Base-by-base conservation (phyloP, 2,329 filamentous ascomycete species). In the Paracorniculantispora psalliotae region DNA sequence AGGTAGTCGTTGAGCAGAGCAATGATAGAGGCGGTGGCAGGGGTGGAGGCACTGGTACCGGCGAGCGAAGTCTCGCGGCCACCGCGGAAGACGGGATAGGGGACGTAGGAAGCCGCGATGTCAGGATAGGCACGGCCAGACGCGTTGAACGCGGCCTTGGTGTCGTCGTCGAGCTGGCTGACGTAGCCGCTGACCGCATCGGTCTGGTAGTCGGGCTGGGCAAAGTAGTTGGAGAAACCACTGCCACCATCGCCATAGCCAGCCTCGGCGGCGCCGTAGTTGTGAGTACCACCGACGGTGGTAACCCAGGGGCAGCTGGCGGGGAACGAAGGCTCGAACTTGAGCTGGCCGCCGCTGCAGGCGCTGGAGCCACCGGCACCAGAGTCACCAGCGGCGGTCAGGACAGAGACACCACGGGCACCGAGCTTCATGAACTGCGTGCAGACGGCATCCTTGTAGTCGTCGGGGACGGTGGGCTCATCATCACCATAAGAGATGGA, bases 1-100 rank as follows among this genome's bases (percentile, higher is more conserved):
- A 76, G 67, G 43, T 75, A 76, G 35, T 76, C 75, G 44, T 79
- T 79, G 49, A 79, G 69, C 1, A 77, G 68, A 1, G 72, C 73
- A 17, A 80, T 68, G 13, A 79, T 69, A 2, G 73, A 70, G 0
- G 76, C 75, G 37, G 78, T 73, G 0, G 75, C 70, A 0, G 77
- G 77, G 0, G 72, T 65, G 1, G 73, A 72, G 0, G 76, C 77
- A 19, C 70, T 73, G 5, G 61, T 58, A 2, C 67, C 68, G 15
- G 51, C 51, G 35, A 23, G 44, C 5, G 1, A 10, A 4, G 35
- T 10, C 13, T 43, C 19, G 1, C 13, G 8, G n/a, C 26, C 47
- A 9, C 53, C 37, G 13, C 28, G 26, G 35, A 55, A 60, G 51
- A 56, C 5, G 35, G 58, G 58, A 26, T 28, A 60, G 19, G 23